phyloP scores from a whole-genome alignment of 306 rosid genomes.

The Ormosia semicastrata region DNA sequence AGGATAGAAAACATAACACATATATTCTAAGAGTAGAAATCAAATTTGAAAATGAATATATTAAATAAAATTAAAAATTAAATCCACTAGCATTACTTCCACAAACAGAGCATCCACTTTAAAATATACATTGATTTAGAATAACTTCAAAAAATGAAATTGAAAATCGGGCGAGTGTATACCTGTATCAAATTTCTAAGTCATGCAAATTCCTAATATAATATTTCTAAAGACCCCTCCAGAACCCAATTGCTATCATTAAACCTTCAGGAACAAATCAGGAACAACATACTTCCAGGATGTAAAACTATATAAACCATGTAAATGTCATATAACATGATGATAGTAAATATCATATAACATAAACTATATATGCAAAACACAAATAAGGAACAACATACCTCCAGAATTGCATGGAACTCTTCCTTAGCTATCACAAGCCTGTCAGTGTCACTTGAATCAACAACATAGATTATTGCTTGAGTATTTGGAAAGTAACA shows the following conservation, averaged over 20 bases:
- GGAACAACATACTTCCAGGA: too few species aligned
- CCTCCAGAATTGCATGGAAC: slow-evolving; percentile 97
- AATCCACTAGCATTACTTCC: background rate
- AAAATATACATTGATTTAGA: background rate
- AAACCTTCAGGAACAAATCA: background rate
- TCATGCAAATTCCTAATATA: background rate
- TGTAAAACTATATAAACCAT: too few species aligned
- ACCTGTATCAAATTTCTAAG: background rate
- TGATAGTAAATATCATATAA: background rate
- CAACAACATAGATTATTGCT: slow-evolving; percentile 95
- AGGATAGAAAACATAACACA: background rate
- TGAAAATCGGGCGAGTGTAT: background rate
- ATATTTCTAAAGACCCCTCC: background rate
- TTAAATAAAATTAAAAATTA: background rate
- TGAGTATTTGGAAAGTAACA: slow-evolving; percentile 99
- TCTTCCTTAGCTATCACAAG: slow-evolving; percentile 93
- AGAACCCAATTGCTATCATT: background rate
- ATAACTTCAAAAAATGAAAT: background rate
- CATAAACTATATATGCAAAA: background rate
- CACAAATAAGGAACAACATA: slow-evolving; percentile 20
- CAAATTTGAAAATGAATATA: background rate
- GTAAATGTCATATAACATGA: background rate
- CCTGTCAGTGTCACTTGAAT: slow-evolving; percentile 93
- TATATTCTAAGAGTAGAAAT: background rate
- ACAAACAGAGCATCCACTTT: background rate